These are phyloP conservation scores for Monosporozyma servazzii DNA, from an alignment of 805 yeast species.

Conservation along the genomic window DNA sequence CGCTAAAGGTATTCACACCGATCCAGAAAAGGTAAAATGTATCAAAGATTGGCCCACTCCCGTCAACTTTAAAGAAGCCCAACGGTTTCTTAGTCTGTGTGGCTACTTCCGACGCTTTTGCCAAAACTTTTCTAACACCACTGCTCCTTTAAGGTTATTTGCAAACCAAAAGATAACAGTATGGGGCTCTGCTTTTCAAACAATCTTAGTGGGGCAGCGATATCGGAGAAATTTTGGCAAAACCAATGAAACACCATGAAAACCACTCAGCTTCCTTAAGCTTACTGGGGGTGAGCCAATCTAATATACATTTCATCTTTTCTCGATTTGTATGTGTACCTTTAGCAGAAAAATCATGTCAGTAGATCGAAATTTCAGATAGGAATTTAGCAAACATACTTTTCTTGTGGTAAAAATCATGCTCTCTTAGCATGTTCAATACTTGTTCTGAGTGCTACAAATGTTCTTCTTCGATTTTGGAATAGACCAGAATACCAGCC, in stretches of 20 bases:
- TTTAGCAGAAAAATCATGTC: not conserved
- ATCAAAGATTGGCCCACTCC: not conserved
- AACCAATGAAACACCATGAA: not conserved
- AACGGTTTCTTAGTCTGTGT: not conserved
- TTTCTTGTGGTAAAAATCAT: not conserved
- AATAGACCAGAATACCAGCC: conserved; percentile 1
- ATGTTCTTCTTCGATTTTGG: not conserved
- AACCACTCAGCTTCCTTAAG: not conserved
- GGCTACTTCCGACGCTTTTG: not conserved
- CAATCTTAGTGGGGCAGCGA: not conserved
- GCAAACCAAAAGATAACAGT: not conserved
- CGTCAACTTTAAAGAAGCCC: too few species aligned
- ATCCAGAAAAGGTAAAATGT: not conserved
- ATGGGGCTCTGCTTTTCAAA: not conserved
- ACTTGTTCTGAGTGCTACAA: not conserved
- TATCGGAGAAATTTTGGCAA: not conserved
- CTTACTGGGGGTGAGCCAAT: not conserved
- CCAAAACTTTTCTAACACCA: not conserved
- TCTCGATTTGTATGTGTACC: not conserved
- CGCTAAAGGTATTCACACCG: not conserved
- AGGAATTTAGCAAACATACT: not conserved
- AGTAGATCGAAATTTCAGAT: not conserved
- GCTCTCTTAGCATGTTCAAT: not conserved
- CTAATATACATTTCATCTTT: not conserved
- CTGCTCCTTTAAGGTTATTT: not conserved